phyloP scores from a whole-genome alignment of 495 filamentous ascomycete species.

The Talaromyces ruber region DNA sequence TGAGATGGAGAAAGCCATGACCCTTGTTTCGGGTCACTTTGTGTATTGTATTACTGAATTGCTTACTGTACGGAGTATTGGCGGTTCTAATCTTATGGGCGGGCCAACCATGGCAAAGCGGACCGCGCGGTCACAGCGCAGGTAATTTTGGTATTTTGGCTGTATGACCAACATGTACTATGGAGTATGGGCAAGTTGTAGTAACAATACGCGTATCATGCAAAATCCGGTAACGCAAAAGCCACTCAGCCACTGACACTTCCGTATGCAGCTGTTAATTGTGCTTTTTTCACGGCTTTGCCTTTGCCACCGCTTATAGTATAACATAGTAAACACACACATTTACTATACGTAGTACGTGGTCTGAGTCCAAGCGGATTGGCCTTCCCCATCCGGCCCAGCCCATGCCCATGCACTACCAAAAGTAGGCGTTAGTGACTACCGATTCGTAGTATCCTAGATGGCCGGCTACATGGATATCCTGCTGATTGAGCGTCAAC shows the following conservation, averaged over 20 bases:
- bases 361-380: background rate
- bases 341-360: too few species aligned
- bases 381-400: background rate
- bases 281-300: background rate
- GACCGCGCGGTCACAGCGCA: background rate
- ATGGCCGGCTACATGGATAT: background rate
- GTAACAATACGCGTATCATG: background rate
- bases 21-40: conserved; percentile 8
- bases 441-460: background rate
- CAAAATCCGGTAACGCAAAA: background rate
- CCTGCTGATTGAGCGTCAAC: background rate
- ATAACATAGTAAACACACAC: background rate
- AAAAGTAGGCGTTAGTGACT: background rate
- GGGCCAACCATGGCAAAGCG: background rate
- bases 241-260: background rate
- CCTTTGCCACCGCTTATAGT: background rate
- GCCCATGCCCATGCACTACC: background rate
- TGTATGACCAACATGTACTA: background rate
- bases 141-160: background rate
- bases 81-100: background rate
- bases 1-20: background rate
- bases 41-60: background rate
- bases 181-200: too few species aligned
- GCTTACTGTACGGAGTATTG: background rate
- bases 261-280: background rate